Evolutionary conservation across 2,329 filamentous ascomycete genomes (phyloP).

Genomic region (Xylariaceae sp.): DNA sequence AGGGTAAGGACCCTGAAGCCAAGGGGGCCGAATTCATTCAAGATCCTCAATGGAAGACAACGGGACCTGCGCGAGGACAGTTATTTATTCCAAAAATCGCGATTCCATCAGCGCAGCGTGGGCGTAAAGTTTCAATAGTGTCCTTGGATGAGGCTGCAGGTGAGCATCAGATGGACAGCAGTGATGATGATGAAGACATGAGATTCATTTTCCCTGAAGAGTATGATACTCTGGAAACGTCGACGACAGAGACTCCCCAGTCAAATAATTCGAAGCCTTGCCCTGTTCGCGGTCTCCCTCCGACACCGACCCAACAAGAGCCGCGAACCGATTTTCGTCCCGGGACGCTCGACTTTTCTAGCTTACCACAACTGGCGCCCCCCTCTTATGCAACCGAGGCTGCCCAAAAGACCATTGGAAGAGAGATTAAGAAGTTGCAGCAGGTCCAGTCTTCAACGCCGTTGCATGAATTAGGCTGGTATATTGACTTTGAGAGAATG

Average conservation of each 20-base stretch:
- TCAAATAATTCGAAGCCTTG: constrained; percentile 13
- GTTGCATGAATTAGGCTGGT: constrained; percentile 77
- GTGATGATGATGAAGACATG: constrained; percentile 47
- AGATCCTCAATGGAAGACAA: constrained; percentile 19
- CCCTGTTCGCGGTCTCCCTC: constrained; percentile 2
- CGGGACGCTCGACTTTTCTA: constrained; percentile 63
- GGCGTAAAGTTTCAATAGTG: not conserved
- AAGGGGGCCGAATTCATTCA: constrained; percentile 27
- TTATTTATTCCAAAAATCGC: constrained; percentile 40
- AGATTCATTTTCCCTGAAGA: constrained; percentile 42
- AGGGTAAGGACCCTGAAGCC: not conserved
- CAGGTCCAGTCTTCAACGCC: constrained; percentile 64
- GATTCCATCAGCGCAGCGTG: constrained; percentile 29
- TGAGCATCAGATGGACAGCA: constrained; percentile 43
- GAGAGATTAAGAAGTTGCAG: constrained; percentile 66
- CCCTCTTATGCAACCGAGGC: constrained; percentile 65
- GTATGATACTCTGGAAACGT: constrained; percentile 23
- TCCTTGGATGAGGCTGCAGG: constrained; percentile 12
- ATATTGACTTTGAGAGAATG: constrained; percentile 68
- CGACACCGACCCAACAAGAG: constrained; percentile 13
- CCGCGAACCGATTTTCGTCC: constrained; percentile 60
- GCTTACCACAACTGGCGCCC: constrained; percentile 64
- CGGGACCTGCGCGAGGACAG: constrained; percentile 6
- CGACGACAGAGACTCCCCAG: constrained; percentile 5
- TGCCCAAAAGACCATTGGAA: constrained; percentile 65